phyloP scores from a whole-genome alignment of 805 yeast species.

The Schizosaccharomyces lindneri region DNA sequence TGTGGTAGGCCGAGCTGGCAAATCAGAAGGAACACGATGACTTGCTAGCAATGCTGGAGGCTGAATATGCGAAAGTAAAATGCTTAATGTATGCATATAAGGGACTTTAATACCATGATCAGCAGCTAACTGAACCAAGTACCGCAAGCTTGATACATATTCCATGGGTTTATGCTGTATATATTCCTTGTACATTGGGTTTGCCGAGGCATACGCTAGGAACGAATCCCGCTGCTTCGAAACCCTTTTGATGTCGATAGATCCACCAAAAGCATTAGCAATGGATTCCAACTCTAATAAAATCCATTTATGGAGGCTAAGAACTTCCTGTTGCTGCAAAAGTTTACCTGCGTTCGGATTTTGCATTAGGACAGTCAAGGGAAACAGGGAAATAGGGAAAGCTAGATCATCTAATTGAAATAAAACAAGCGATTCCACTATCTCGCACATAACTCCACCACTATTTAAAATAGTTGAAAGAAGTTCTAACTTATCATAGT shows the following conservation, averaged over 20 bases:
- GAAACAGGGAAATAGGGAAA: constrained; percentile 8
- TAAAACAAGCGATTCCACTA: constrained; percentile 7
- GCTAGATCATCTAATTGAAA: constrained; percentile 8
- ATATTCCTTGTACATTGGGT: background rate
- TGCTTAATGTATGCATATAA: background rate
- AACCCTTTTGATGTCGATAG: background rate
- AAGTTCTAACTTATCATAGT: constrained; percentile 4
- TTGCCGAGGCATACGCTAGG: background rate
- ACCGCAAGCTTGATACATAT: background rate
- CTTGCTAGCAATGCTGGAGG: background rate
- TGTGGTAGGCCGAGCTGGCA: background rate
- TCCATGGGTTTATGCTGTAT: background rate
- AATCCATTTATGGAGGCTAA: background rate
- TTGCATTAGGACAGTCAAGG: constrained; percentile 8
- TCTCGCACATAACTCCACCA: constrained; percentile 6
- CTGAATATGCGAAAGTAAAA: background rate
- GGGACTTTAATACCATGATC: background rate
- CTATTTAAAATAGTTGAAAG: constrained; percentile 7
- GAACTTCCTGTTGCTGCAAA: background rate
- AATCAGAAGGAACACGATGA: background rate
- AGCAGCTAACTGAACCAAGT: background rate
- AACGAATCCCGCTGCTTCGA: background rate
- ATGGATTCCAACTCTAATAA: background rate
- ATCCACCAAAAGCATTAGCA: background rate
- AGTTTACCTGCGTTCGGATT: constrained; percentile 5